Base-by-base conservation (phyloP, 2,329 filamentous ascomycete species). In the Pseudogymnoascus sp. region DNA sequence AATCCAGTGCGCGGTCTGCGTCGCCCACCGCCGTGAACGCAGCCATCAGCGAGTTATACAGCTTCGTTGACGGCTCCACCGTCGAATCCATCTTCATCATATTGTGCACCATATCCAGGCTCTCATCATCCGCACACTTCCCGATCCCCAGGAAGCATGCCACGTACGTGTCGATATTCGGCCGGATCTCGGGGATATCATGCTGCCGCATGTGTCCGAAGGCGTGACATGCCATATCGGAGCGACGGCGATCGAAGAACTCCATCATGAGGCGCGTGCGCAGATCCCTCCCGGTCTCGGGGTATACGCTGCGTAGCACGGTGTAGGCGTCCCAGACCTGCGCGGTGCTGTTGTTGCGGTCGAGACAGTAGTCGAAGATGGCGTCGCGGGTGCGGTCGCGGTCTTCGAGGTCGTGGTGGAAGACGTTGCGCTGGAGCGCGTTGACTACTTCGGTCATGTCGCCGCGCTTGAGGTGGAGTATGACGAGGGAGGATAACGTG, bases 121-220 rank as follows among this genome's bases (percentile, higher is more conserved):
- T 86, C 63, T 90, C 85, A 1, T 76, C 71, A 69, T 89, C 85
- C 7, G 80, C 76, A 44, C 76, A 75, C n/a, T 75, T 74, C 3
- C 87, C 87, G 23, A 96, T 83, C 2, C 91, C 90, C 65, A 90
- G 84, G 63, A 97, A 88, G 66, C 87, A 92, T 35, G 81, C 77
- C 3, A 90, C 82, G 72, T 99, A 99, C 4, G 89, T 89, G 50
- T 90, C 86, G 8, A 83, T 75, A 2, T 80, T 87, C 0, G 94
- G 91, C 0, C 88, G 84, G 21, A 84, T 83, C 1, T 78, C 76
- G 2, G 77, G 77, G 63, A 87, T 84, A 23, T 82, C 80, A 67
- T 92, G 87, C 60, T 88, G 82, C n/a, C 92, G 89, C 92, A 97
- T 97, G 73, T 97, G 91, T 12, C 90, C 90, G 75, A 99, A 97